Evolutionary conservation across 2,329 filamentous ascomycete genomes (phyloP).

Genomic region (Epichloe baconii): DNA sequence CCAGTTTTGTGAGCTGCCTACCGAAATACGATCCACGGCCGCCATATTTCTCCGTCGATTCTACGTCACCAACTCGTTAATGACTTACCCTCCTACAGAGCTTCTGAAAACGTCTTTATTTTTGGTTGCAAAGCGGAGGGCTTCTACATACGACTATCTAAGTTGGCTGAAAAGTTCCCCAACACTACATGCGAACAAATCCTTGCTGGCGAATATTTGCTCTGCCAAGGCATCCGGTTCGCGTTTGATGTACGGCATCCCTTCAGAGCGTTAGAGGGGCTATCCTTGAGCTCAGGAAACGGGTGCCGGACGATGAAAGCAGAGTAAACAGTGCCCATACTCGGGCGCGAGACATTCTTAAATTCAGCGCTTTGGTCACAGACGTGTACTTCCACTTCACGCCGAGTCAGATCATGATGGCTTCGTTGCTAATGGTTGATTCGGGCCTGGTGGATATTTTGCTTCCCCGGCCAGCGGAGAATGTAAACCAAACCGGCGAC

Average conservation of each 20-base stretch:
- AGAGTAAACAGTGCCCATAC: conserved; percentile 51
- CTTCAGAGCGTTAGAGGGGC: conserved; percentile 73
- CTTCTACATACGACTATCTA: conserved; percentile 51
- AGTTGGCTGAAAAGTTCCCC: conserved; percentile 57
- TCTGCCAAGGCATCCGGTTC: conserved; percentile 86
- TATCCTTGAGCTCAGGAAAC: conserved; percentile 65
- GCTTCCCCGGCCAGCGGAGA: conserved; percentile 25
- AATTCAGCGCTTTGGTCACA: conserved; percentile 70
- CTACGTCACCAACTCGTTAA: conserved; percentile 88
- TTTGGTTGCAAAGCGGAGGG: conserved; percentile 90
- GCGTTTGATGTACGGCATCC: conserved; percentile 89
- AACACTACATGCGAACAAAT: conserved; percentile 68
- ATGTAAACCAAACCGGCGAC: conserved; percentile 14
- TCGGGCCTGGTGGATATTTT: conserved; percentile 41
- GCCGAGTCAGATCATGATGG: conserved; percentile 85
- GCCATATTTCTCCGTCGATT: conserved; percentile 87
- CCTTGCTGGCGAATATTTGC: conserved; percentile 79
- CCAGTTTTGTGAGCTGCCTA: conserved; percentile 37
- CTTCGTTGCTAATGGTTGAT: conserved; percentile 66
- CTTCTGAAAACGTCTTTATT: conserved; percentile 86
- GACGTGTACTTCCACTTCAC: conserved; percentile 97
- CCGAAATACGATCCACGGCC: conserved; percentile 50
- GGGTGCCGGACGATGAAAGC: conserved; percentile 45
- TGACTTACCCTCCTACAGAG: conserved; percentile 87
- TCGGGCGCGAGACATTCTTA: conserved; percentile 60